These are phyloP conservation scores for Pyrenophora graminea DNA, from an alignment of 2,329 filamentous ascomycete species.

Conservation along the genomic window DNA sequence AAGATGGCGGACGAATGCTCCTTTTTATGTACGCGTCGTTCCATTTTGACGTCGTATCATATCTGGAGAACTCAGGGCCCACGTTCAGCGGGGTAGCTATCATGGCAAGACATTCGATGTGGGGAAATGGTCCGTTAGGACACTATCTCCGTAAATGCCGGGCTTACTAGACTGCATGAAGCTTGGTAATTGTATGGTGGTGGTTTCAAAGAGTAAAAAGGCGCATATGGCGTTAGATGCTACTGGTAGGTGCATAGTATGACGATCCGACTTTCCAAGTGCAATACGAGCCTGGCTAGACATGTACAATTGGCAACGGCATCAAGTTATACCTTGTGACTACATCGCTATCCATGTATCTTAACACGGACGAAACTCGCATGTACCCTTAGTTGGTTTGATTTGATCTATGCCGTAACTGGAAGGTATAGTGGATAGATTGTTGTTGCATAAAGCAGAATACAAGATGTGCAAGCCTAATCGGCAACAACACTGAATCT, in stretches of 20 bases:
- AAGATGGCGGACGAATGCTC: constrained; percentile 1
- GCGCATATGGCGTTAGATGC: neutral
- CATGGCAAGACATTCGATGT: neutral
- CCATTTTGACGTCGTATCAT: constrained; percentile 10
- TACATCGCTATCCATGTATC: neutral
- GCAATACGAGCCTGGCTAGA: neutral
- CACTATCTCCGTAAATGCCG: constrained; percentile 12
- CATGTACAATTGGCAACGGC: neutral
- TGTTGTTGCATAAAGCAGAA: neutral
- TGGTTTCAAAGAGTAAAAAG: no score
- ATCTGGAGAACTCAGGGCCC: neutral
- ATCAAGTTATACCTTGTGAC: neutral
- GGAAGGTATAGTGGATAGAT: neutral
- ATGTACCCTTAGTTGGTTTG: neutral
- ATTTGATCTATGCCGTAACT: no score
- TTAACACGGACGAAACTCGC: neutral
- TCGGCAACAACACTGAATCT: neutral
- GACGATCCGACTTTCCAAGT: neutral
- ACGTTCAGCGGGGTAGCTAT: constrained; percentile 1
- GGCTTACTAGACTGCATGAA: neutral
- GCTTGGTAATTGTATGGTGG: no score
- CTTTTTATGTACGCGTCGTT: constrained; percentile 3
- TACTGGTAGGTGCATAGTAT: neutral
- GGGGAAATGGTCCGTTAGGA: neutral
- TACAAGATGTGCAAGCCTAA: neutral